phyloP scores from a whole-genome alignment of 495 filamentous ascomycete species.

The Sphaerosporella brunnea region DNA sequence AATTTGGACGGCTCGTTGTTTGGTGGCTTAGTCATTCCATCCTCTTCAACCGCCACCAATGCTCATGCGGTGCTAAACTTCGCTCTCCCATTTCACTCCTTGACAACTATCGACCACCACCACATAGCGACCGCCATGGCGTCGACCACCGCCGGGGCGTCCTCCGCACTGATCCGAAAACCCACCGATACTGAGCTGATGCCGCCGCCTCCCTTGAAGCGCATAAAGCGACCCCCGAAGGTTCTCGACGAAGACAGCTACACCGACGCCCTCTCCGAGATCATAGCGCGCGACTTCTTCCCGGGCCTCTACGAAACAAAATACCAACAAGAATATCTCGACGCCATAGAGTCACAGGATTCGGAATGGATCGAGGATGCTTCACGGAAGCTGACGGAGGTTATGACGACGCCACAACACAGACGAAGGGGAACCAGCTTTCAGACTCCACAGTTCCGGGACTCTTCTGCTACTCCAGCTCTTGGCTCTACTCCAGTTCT shows the following conservation, averaged over 20 bases:
- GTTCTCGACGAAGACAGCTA: constrained; percentile 91
- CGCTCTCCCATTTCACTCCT: neutral
- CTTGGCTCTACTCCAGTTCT: neutral
- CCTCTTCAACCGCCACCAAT: too few relatives aligned
- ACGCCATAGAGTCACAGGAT: constrained; percentile 73
- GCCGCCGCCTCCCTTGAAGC: constrained; percentile 75
- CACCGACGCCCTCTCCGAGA: constrained; percentile 74
- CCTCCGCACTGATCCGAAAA: constrained; percentile 44
- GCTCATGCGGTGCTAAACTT: too few relatives aligned
- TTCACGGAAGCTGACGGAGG: constrained; percentile 48
- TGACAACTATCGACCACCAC: neutral
- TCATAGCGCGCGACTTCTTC: constrained; percentile 94
- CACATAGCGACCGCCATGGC: neutral
- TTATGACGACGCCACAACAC: constrained; percentile 53
- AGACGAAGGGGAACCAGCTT: constrained; percentile 19
- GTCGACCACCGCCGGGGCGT: constrained; percentile 4
- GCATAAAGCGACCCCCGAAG: constrained; percentile 78
- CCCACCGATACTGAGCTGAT: constrained; percentile 55
- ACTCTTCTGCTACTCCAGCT: constrained; percentile 10
- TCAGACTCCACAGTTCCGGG: constrained; percentile 14
- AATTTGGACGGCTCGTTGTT: too few relatives aligned
- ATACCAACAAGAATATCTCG: constrained; percentile 76
- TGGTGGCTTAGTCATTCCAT: too few relatives aligned
- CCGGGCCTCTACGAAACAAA: constrained; percentile 74
- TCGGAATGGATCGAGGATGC: constrained; percentile 72